Percentiles rank a stretch among this genome's conserved stretches.
Conservation (phyloP, 2,329 filamentous ascomycete species). For the Akanthomyces uredinophilus region DNA sequence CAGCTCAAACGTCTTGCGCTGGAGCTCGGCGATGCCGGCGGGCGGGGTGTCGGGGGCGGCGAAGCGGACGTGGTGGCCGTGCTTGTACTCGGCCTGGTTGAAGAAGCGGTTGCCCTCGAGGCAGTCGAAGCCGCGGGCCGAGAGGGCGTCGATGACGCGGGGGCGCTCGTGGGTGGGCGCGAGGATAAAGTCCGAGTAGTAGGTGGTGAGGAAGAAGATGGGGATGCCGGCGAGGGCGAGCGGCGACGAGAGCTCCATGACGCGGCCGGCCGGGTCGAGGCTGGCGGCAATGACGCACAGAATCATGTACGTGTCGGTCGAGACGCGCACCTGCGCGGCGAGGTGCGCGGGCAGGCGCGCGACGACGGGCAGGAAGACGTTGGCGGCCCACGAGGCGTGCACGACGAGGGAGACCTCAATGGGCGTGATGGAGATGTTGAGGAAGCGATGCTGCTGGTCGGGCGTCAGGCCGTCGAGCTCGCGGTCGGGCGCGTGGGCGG, state of each 20-base stretch:
- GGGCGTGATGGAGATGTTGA: conserved; percentile 90
- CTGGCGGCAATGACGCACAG: conserved; percentile 88
- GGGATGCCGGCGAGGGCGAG: conserved; percentile 88
- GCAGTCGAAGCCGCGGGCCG: conserved; percentile 78
- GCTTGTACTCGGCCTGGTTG: conserved; percentile 39
- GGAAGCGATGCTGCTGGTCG: conserved; percentile 66
- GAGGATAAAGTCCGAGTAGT: conserved; percentile 95
- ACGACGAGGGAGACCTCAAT: conserved; percentile 92
- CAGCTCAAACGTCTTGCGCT: conserved; percentile 75
- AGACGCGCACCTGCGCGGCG: conserved; percentile 61
- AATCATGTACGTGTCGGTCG: conserved; percentile 76
- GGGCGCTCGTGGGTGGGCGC: conserved; percentile 71
- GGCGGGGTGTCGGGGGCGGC: conserved; percentile 66
- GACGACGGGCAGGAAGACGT: conserved; percentile 71
- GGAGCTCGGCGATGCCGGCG: conserved; percentile 72
- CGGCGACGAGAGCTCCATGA: conserved; percentile 86
- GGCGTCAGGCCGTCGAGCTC: conserved; percentile 42
- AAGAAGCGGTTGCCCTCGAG: conserved; percentile 66
- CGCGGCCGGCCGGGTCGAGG: conserved; percentile 83
- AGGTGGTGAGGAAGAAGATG: conserved; percentile 98
- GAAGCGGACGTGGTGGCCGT: conserved; percentile 32
- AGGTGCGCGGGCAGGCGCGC: conserved; percentile 52
- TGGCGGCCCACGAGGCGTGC: conserved; percentile 65
- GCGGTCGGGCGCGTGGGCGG: conserved; percentile 29
- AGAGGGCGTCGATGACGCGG: conserved; percentile 70